phyloP scores from a whole-genome alignment of 495 filamentous ascomycete species.

The Clohesyomyces aquaticus region DNA sequence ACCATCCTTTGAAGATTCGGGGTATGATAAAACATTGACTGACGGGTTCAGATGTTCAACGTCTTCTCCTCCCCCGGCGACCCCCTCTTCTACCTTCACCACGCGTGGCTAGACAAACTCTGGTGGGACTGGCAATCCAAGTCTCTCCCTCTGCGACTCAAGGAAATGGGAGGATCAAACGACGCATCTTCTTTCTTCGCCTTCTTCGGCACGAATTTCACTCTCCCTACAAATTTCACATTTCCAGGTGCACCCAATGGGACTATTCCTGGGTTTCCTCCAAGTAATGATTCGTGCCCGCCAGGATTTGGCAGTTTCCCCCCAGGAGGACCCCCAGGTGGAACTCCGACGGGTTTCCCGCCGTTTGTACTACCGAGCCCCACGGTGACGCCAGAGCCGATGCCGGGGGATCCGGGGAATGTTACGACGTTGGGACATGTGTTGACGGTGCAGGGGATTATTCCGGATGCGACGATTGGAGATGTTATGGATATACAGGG shows the following conservation, averaged over 20 bases:
- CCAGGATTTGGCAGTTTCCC: background rate
- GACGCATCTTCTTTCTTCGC: too few relatives aligned
- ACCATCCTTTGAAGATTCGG: too few relatives aligned
- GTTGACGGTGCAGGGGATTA: slow-evolving; percentile 40
- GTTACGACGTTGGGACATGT: slow-evolving; percentile 47
- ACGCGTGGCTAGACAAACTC: slow-evolving; percentile 23
- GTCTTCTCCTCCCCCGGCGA: slow-evolving; percentile 24
- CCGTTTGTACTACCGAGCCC: background rate
- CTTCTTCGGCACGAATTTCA: too few relatives aligned
- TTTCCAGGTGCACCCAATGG: too few relatives aligned
- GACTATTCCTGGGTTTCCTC: too few relatives aligned
- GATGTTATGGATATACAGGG: slow-evolving; percentile 49
- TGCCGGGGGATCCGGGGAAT: slow-evolving; percentile 18
- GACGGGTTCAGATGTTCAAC: slow-evolving; percentile 22
- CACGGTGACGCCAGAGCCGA: background rate
- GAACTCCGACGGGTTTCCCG: too few relatives aligned
- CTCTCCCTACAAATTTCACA: too few relatives aligned
- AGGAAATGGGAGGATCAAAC: slow-evolving; percentile 42
- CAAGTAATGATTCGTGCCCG: background rate
- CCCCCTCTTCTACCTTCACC: slow-evolving; percentile 32
- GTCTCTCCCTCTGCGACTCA: slow-evolving; percentile 17
- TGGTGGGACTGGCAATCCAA: slow-evolving; percentile 28
- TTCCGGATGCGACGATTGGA: slow-evolving; percentile 42
- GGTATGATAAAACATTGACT: too few relatives aligned
- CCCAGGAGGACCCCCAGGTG: too few relatives aligned